Base-by-base conservation (phyloP, 176 grass and related monocot species). In the Oryza nivara region DNA sequence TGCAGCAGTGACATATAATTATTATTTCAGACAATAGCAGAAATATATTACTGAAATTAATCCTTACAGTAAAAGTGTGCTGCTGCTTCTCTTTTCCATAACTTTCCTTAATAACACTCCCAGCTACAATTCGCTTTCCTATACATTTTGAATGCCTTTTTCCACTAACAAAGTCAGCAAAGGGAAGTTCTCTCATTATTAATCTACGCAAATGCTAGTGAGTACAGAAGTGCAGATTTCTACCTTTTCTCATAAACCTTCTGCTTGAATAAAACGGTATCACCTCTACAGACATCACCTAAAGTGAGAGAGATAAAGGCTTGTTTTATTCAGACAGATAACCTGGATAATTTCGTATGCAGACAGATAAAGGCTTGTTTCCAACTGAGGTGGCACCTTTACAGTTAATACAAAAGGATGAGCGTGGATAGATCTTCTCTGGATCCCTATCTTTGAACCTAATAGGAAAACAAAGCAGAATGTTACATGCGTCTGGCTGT, bases 261-360 rank as follows among this genome's bases (percentile, higher is more conserved):
- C 72, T 95, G 93, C 78, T 83, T 92, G 83, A 95, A 92, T 40
- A 95, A 69, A 23, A 95, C 76, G 0, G 81, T 71, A 78, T 95
- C 93, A 16, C 85, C 90, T 68, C 78, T 85, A 60, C 93, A 95
- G n/a, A 95, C 93, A 88, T 95, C 93, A 80, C 93, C 93, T 95
- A 56, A 28, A 70, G 41, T 58, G 32, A 70, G 34, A 70, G 43
- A 49, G 14, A 40, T 23, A 20, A 70, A 70, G 76, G 14, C 4
- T 73, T 75, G 10, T 61, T 30, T 12, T 32, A 32, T 32, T 32
- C 30, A 32, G 30, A 32, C 30, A 32, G 30, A 32, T 73, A 4
- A 11, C 45, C 9, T 54, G 19, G 17, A 80, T 70, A 77, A 66
- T 83, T 81, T 44, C 26, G 11, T 25, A 68, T 51, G 64, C 3